Evolutionary conservation across 768 basidiomycete species (phyloP), one percentile per base, ranked within the genome.

Genomic region (Pilatotrama ljubarskyi): DNA sequence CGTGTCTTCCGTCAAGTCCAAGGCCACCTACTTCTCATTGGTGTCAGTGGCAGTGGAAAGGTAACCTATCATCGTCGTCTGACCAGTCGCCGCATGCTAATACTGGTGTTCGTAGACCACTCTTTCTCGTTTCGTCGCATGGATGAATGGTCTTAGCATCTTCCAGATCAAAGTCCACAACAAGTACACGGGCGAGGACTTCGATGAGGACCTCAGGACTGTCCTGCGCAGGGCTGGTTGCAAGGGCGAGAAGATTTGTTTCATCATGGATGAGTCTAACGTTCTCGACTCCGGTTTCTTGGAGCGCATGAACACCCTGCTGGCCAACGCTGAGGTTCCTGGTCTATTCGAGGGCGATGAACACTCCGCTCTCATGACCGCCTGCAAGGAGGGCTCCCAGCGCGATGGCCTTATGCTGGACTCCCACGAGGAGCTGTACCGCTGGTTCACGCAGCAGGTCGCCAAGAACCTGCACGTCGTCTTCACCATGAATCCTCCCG

Each of bases 311-410:
- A 99, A 99, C 73, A 99, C 97, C 0, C 84, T 99, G 14, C 83
- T 99, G 15, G 97, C 97, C 40, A 99, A 99, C 68, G 97, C 97
- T n/a, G 97, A 99, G 73, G 95, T 99, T n/a, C 97, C 97, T 0
- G 97, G 97, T 74, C 82, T 99, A n/a, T 99, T 99, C 72, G 97
- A 99, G 75, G 97, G 97, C n/a, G 97, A 99, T 68, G 97, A 99
- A 71, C 90, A 98, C 72, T 88, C 96, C 18, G 93, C 95, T 51
- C 79, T 99, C 58, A 98, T 98, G 95, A 98, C 97, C 5, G 95
- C 97, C 1, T 98, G 97, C 78, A 98, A 97, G 72, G 97, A 98
- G 75, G 97, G 97, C 5, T 97, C 97, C n/a, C 95, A 98, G 70
- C 86, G 97, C 14, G 97, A 99, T 64, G 97, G 97, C 11, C 78